phyloP scores from a whole-genome alignment of 106 monocot genomes.

The Dendrobium officinale region DNA sequence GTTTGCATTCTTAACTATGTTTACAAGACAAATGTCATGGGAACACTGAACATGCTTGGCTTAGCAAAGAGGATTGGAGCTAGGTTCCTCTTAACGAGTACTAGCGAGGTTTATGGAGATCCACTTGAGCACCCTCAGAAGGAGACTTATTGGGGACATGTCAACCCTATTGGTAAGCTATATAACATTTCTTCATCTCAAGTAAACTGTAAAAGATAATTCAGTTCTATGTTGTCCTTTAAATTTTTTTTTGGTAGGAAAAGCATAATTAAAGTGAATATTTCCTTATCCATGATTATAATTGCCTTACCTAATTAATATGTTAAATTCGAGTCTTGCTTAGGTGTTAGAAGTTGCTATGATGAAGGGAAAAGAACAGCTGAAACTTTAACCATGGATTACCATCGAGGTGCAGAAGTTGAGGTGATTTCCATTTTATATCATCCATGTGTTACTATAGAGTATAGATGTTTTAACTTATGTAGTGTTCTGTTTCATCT shows the following conservation, averaged over 20 bases:
- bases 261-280: not conserved
- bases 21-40: slow-evolving; percentile 98
- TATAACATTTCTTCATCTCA: not conserved
- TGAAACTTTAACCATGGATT: slow-evolving; percentile 95
- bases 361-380: slow-evolving; percentile 96
- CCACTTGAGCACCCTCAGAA: slow-evolving; percentile 94
- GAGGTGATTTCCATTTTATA: slow-evolving; percentile 36
- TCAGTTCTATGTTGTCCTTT: not conserved
- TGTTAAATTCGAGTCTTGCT: slow-evolving; percentile 3
- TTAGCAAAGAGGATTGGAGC: slow-evolving; percentile 94
- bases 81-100: slow-evolving; percentile 85
- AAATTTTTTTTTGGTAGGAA: not conserved
- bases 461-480: not conserved
- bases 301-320: not conserved
- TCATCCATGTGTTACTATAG: not conserved
- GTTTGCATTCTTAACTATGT: slow-evolving; percentile 29
- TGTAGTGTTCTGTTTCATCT: not conserved
- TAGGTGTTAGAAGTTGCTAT: slow-evolving; percentile 93
- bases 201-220: not conserved
- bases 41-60: slow-evolving; percentile 94
- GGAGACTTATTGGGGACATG: slow-evolving; percentile 96
- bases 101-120: slow-evolving; percentile 95
- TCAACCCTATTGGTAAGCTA: slow-evolving; percentile 77
- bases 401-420: slow-evolving; percentile 86
- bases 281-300: not conserved